phyloP scores from a whole-genome alignment of 1,284 basidiomycete species.

The Ustilago esculenta region DNA sequence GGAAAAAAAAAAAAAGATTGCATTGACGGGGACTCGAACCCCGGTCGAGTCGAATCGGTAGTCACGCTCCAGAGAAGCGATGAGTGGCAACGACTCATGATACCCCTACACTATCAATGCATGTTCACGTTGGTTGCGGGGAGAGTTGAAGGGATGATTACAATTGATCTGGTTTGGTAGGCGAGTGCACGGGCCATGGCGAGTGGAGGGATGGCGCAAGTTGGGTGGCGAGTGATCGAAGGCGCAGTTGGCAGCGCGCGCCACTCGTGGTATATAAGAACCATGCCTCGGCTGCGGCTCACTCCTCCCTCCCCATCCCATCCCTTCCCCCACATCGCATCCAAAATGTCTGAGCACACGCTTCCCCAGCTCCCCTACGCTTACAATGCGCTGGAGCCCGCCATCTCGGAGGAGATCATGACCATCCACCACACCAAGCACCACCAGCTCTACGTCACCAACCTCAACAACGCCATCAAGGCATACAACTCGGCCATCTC shows the following conservation, averaged over 20 bases:
- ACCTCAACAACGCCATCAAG: constrained; percentile 78
- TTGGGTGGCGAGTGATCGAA: too few species aligned
- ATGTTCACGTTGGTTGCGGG: not conserved
- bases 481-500: constrained; percentile 75
- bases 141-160: not conserved
- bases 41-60: constrained; percentile 52
- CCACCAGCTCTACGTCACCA: constrained; percentile 72
- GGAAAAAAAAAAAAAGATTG: constrained; percentile 22
- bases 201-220: too few species aligned
- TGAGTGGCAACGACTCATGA: constrained; percentile 50
- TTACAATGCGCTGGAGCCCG: constrained; percentile 88
- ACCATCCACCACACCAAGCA: constrained; percentile 92
- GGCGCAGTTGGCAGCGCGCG: not conserved
- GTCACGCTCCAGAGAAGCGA: constrained; percentile 12
- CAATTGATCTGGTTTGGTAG: too few species aligned
- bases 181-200: constrained; percentile 35
- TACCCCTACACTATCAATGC: constrained; percentile 54
- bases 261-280: too few species aligned
- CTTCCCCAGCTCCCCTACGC: constrained; percentile 88
- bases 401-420: constrained; percentile 75
- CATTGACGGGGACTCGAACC: constrained; percentile 58
- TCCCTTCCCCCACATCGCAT: not conserved
- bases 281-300: too few species aligned
- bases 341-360: constrained; percentile 71
- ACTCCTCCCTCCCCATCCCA: not conserved